Conservation (phyloP, 495 filamentous ascomycete species). For the Aspergillus incahuasiensis region DNA sequence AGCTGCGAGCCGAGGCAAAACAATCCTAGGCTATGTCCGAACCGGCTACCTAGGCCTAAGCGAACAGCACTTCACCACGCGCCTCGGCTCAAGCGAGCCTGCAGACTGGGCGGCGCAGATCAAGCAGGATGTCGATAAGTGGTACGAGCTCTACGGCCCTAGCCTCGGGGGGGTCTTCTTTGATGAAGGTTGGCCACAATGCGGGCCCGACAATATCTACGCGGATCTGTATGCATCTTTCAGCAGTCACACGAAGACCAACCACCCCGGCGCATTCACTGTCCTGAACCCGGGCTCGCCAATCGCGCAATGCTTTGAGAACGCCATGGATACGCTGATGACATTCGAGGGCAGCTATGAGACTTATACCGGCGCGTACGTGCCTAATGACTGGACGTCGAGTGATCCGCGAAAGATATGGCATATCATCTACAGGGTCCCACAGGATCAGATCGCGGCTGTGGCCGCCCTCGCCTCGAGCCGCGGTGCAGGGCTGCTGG, state of each 20-base stretch:
- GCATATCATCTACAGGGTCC: conserved; percentile 17
- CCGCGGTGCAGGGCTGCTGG: conserved; percentile 7
- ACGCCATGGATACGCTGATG: conserved; percentile 16
- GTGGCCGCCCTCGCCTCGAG: conserved; percentile 4
- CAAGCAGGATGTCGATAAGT: conserved; percentile 20
- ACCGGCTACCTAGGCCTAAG: conserved; percentile 23
- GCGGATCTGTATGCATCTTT: conserved; percentile 14
- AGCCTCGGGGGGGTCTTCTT: conserved; percentile 23
- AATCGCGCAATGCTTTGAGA: conserved; percentile 14
- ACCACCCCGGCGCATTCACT: conserved; percentile 11
- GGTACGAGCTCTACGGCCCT: conserved; percentile 16
- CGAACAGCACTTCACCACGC: conserved; percentile 15
- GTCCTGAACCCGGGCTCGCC: conserved; percentile 16
- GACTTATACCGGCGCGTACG: conserved; percentile 8
- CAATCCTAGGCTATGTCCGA: conserved; percentile 20
- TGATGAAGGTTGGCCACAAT: conserved; percentile 22
- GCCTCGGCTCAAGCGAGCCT: conserved; percentile 14
- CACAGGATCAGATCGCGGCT: not conserved
- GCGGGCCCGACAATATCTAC: conserved; percentile 14
- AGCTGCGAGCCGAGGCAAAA: conserved; percentile 12
- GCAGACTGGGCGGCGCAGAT: conserved; percentile 21
- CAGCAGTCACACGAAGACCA: conserved; percentile 13
- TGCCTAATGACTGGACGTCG: conserved; percentile 17
- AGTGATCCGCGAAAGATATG: conserved; percentile 18
- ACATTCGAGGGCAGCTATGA: conserved; percentile 14